A percentile compares a stretch with the other conserved stretches of the same genome.
Evolutionary conservation across 83 land plant species (phyloP).

Genomic region (Diphasiastrum complanatum): DNA sequence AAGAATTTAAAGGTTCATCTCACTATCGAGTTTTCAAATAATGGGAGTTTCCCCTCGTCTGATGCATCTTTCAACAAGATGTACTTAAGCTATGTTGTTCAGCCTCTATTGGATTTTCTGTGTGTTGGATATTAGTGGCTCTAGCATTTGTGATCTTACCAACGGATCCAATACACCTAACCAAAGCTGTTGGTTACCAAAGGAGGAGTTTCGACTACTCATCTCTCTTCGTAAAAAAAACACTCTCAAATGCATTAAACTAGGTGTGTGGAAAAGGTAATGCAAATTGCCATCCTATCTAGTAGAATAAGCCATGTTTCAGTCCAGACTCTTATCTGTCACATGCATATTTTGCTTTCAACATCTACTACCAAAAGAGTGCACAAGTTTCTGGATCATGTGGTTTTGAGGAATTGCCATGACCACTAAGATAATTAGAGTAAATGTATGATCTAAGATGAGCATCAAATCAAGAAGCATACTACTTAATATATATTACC

Average conservation of each 20-base stretch:
- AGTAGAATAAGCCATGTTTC: constrained; percentile 27
- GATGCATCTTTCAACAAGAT: constrained; percentile 68
- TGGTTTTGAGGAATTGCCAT: constrained; percentile 17
- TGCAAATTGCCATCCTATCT: constrained; percentile 28
- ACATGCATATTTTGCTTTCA: constrained; percentile 44
- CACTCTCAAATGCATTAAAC: constrained; percentile 21
- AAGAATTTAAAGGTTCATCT: constrained; percentile 55
- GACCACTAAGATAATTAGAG: too few species aligned
- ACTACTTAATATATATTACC: too few species aligned
- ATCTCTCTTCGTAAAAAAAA: too few species aligned
- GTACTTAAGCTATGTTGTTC: constrained; percentile 42
- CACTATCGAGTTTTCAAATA: constrained; percentile 52
- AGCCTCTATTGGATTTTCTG: constrained; percentile 65
- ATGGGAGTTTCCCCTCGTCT: constrained; percentile 81
- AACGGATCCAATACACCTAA: too few species aligned
- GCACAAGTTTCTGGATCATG: constrained; percentile 8
- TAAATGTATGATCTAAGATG: too few species aligned
- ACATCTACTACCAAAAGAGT: constrained; percentile 29
- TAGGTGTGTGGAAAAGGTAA: constrained; percentile 37
- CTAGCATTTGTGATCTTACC: too few species aligned
- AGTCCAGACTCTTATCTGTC: constrained; percentile 22
- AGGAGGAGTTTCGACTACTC: not conserved
- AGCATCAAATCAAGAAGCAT: too few species aligned
- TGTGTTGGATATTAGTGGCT: constrained; percentile 50
- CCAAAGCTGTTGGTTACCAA: constrained; percentile 42